Evolutionary conservation across 805 yeast species (phyloP), one percentile per base, ranked within the genome.

Genomic region (Barnettozyma californica): DNA sequence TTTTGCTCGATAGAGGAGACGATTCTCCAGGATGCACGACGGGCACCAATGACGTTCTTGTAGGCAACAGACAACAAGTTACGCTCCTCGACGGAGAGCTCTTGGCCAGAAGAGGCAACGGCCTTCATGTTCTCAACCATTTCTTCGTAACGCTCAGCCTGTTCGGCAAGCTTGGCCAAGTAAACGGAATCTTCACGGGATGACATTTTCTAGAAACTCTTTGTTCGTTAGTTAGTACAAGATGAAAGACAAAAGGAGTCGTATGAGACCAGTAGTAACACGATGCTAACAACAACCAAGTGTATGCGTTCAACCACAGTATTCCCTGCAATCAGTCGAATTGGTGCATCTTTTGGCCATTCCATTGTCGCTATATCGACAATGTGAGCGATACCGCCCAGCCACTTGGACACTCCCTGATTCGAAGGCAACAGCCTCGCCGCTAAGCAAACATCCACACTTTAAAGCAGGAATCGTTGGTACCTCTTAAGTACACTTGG

Each of bases 11-110:
- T 92, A 43, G 97, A 89, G 35, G 97, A 90, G 46, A 94, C 97
- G 66, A 94, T 90, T 81, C 99, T 87, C 98, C 98, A 94, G 41
- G 97, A 89, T 51, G 99, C 98, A 76, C 99, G 91, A 66, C 98
- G 90, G 51, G 98, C 96, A 67, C 99, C 99, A 71, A 92, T 92
- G 49, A 92, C 98, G 67, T 92, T 92, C 75, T 92, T 92, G 80
- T 92, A 92, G 53, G 99, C 99, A 62, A 94, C 98, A 31, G 97
- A 89, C 63, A 92, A 80, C 60, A 92, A 78, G 75, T 94, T 94
- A 73, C 99, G 91, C 77, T 94, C 99, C 76, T 94, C 99, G 59
- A 94, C 96, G 45, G 95, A 85, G 60, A 94, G 77, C 71, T 92
- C 98, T 73, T 87, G 91, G 54, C 96, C 97, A 40, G 95, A 81